Evolutionary conservation across 768 basidiomycete species (phyloP).

Genomic region (Russula brevipes): DNA sequence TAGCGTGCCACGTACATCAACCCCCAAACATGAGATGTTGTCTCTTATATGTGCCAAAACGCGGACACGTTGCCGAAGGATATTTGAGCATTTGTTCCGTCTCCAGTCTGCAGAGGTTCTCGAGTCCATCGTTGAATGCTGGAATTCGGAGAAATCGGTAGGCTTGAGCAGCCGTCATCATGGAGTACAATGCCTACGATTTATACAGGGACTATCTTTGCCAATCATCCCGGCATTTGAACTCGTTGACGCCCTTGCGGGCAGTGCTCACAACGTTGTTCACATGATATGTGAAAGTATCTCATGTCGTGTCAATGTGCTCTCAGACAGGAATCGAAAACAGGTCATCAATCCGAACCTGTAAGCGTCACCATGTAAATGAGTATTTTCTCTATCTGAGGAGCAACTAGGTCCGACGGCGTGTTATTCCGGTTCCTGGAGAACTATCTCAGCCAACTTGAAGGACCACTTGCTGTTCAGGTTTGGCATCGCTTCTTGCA

Average conservation of each 20-base stretch:
- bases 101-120: conserved; percentile 75
- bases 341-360: conserved; percentile 59
- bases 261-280: conserved; percentile 82
- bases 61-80: conserved; percentile 65
- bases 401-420: conserved; percentile 51
- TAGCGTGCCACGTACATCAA: conserved; percentile 41
- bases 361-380: conserved; percentile 39
- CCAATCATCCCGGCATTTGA: conserved; percentile 58
- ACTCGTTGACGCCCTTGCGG: conserved; percentile 73
- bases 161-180: conserved; percentile 25
- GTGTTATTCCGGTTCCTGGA: conserved; percentile 84
- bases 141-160: conserved; percentile 56
- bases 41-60: conserved; percentile 62
- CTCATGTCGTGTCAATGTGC: conserved; percentile 48
- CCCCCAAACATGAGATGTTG: conserved; percentile 62
- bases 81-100: conserved; percentile 82
- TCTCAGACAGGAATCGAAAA: conserved; percentile 56
- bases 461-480: conserved; percentile 88
- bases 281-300: conserved; percentile 88
- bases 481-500: conserved; percentile 81
- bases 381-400: background rate
- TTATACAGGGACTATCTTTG: background rate
- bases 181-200: conserved; percentile 14
- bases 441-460: conserved; percentile 73
- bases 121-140: conserved; percentile 77